Base-by-base conservation (phyloP, 257 asterid species). In the Paulownia fortunei region DNA sequence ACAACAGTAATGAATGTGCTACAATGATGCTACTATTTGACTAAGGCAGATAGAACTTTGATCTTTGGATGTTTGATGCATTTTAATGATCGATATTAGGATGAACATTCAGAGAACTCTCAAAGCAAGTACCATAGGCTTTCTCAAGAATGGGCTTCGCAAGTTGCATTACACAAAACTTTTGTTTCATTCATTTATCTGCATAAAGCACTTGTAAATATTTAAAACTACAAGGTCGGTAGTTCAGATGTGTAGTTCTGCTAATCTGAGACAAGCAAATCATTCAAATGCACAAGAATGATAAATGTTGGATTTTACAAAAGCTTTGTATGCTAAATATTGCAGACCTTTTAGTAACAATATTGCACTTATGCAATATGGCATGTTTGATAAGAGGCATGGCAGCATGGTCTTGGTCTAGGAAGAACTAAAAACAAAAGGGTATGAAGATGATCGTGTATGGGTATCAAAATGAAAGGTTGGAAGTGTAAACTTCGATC, bases 321-420 rank as follows among this genome's bases (percentile, higher is more conserved):
- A 76, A 76, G 5, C 42, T 42, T 51, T n/a, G 67, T 39, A 23
- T 9, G 59, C 80, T 46, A 11, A 16, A 51, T 49, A 37, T 16
- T 64, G 74, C 30, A 24, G 27, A 19, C 4, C n/a, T 55, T 58
- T 44, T 73, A 41, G 13, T 55, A 51, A 32, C 2, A 32, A 37
- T 42, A 59, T 72, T 13, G 30, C 30, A 56, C 58, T 44, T 30
- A 55, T 70, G 56, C 65, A 54, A 30, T 54, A 62, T 47, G 39
- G 75, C 59, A 11, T 46, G 34, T 24, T 54, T 34, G 15, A 55
- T 2, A 46, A 34, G 59, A 63, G 60, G 54, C 79, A 67, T 68
- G 36, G 39, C 19, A 36, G 66, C 58, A 16, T 23, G 37, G 49
- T 32, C 55, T 21, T 73, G 73, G 46, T 76, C 72, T 12, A 72